Base-by-base conservation (phyloP, 1,139 yeast genomes). In the Magnusiomyces tetraspermus region DNA sequence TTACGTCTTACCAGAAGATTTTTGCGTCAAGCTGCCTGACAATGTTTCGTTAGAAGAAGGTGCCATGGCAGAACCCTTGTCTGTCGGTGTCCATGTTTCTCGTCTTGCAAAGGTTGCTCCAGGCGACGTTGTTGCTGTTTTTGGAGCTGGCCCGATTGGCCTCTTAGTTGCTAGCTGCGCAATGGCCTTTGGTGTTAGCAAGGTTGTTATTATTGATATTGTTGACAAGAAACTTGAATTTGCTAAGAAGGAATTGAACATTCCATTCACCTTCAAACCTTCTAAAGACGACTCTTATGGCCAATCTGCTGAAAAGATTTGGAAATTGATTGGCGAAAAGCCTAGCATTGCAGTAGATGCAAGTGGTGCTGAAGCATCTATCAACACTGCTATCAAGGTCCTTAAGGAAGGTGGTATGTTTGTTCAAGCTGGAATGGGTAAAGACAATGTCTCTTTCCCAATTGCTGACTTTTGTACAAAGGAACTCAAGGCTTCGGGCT, bases 91-190 rank as follows among this genome's bases (percentile, higher is more conserved):
- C 11, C 95, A 87, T 61, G 92, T 92, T 3, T 76, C 82, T 56
- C 84, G 82, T 66, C 75, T 80, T 55, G 86, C 85, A n/a, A 76
- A 75, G 33, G 73, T 85, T 53, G 75, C 71, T 46, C 80, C 85
- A 59, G 95, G 94, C 57, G 94, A 86, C 57, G 74, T 77, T 13
- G 86, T 83, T 26, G 82, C 82, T 42, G 85, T 89, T 3, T 84
- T 85, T 61, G 97, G 97, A 51, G 96, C 96, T 31, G 97, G 97
- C 13, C 96, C 97, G 10, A 92, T 89, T 57, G 97, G 97, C 38
- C 71, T 89, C 50, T 73, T 89, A 57, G 75, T 83, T 51, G 95
- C 95, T 37, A 79, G 85, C 43, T 83, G 83, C 36, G 95, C 94
- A 22, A 77, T 77, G 53, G 85, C 90, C 15, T 85, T 84, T 60